Evolutionary conservation across 1,139 yeast genomes (phyloP), one percentile per base, ranked within the genome.

Genomic region (Nakaseomyces sp.): DNA sequence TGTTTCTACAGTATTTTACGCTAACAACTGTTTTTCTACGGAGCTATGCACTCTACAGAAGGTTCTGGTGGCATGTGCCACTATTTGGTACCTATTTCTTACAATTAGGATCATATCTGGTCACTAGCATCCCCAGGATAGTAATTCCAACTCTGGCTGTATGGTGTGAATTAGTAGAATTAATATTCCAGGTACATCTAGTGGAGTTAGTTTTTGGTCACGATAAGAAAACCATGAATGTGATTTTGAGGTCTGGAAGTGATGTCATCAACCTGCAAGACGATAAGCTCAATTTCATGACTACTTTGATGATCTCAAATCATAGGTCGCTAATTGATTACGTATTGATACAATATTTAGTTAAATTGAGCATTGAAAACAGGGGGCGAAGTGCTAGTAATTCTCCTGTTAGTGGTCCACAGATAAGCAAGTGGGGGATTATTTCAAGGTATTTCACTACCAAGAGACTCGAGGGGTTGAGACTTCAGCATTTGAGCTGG

Each of bases 251-350:
- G 3, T 54, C 52, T 17, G 54, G 50, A 13, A 53, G 56, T 37
- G 60, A 55, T 9, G 47, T 48, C 9, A 40, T 58, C 8, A 43
- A 44, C 5, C 28, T 56, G 12, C 43, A 44, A 7, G 45, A 44
- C 13, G 39, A 43, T 7, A 37, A 47, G 1, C 40, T 44, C 1
- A 19, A 45, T n/a, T 38, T 53, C 13, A 26, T 43, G 32, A 58
- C 63, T 1, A 56, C 61, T 2, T 37, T 61, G 17, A 22, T 61
- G 5, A 29, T 60, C 3, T 48, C 59, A 4, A 63, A 63, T 40
- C 67, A 63, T 40, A 49, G 67, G 29, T 61, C 66, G 0, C 33
- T 61, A 7, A 50, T 50, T 40, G 67, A 63, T 44, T 63, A 59
- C 44, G 39, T 50, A 20, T 39, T 61, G 36, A 49, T 61, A 10